Evolutionary conservation across 257 asterid species (phyloP), one percentile per base, ranked within the genome.

Genomic region (Eustoma russellianum): DNA sequence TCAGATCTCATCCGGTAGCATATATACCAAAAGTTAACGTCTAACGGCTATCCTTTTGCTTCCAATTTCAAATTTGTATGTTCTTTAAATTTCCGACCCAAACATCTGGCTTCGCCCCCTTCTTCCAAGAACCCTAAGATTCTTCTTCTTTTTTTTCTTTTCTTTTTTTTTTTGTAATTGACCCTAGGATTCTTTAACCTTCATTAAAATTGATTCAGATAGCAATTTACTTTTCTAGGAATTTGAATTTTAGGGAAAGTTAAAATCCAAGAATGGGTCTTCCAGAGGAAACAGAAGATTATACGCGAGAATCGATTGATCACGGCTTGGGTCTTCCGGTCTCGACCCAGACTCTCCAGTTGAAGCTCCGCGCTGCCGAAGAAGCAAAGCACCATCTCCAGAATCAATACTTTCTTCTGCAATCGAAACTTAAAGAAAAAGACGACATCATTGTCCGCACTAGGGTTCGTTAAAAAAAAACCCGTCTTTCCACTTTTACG

Each of bases 251-350:
- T 15, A 13, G 15, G 56, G 57, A 38, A 38, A 38, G 43, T 38
- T 15, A 34, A 14, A n/a, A n/a, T 15, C 38, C 61, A 63, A 63
- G 56, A 41, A 85, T 92, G 99, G 95, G 78, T 66, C 65, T 92
- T 55, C 70, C 93, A 9, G 77, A 74, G 68, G 94, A 83, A 77
- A 79, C 83, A 18, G 92, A 83, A 3, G 85, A 81, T 66, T 92
- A 88, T 70, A 71, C 88, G 34, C 82, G 94, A 43, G 91, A 78
- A 73, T 79, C 91, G 41, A 84, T 88, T 55, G 83, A 92, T 54
- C 68, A 83, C 59, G 55, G 74, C 14, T 63, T 88, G 34, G 97
- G 99, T 35, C 88, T 92, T 30, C 77, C 83, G 33, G 90, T 83
- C 14, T 77, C 97, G 4, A 41, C 68, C 6, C 68, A 60, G n/a